These are phyloP conservation scores for Phytophthora hybrid DNA, from an alignment of 352 stramenopile species.

Conservation along the genomic window DNA sequence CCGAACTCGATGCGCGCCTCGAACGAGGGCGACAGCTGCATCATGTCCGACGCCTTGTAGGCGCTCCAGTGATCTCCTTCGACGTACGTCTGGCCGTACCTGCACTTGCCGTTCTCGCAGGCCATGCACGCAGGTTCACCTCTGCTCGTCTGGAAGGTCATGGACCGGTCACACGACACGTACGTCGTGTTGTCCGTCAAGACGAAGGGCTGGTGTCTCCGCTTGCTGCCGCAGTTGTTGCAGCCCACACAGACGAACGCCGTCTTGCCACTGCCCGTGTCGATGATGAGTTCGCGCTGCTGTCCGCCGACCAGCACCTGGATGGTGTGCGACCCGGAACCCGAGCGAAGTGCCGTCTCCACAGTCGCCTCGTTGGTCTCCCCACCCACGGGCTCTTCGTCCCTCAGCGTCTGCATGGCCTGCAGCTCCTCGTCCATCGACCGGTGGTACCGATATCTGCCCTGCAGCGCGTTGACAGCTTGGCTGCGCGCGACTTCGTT, in stretches of 20 bases:
- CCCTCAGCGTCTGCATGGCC: conserved; percentile 6
- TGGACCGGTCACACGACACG: conserved; percentile 54
- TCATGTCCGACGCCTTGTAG: conserved; percentile 87
- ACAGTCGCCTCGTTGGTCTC: conserved; percentile 24
- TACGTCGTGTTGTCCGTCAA: conserved; percentile 60
- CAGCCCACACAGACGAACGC: conserved; percentile 96
- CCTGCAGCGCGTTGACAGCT: conserved; percentile 24
- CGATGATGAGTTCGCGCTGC: conserved; percentile 92
- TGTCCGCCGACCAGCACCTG: conserved; percentile 71
- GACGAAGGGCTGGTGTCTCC: conserved; percentile 84
- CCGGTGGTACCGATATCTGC: conserved; percentile 26
- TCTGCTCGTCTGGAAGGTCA: conserved; percentile 29
- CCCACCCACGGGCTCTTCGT: conserved; percentile 2
- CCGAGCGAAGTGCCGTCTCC: conserved; percentile 52
- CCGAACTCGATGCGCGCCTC: conserved; percentile 89
- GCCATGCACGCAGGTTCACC: conserved; percentile 21
- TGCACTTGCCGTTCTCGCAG: conserved; percentile 80
- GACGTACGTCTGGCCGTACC: conserved; percentile 93
- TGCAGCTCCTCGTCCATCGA: conserved; percentile 18
- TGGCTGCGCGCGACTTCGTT: conserved; percentile 32
- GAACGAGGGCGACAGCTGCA: conserved; percentile 58
- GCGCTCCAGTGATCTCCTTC: conserved; percentile 94
- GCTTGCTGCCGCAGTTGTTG: conserved; percentile 83
- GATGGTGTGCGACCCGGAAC: conserved; percentile 81
- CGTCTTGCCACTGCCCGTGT: conserved; percentile 96